Conservation (phyloP, 495 filamentous ascomycete species). For the Neurospora sp. region DNA sequence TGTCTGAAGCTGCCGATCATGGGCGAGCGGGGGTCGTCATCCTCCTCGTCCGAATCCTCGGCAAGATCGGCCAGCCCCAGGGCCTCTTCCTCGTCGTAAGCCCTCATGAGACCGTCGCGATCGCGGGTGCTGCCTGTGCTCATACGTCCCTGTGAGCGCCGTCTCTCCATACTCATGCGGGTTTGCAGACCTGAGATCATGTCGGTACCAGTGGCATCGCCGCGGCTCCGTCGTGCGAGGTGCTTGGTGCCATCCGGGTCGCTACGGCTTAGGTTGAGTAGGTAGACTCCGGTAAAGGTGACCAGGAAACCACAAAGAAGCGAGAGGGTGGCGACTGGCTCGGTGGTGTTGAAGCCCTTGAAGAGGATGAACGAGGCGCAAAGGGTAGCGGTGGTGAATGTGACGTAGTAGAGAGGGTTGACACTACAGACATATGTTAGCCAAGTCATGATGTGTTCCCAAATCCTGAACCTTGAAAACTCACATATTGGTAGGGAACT, state of each 20-base stretch:
- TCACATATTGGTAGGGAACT: slow-evolving; percentile 94
- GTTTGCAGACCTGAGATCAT: slow-evolving; percentile 82
- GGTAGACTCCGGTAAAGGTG: slow-evolving; percentile 94
- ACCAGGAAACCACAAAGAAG: slow-evolving; percentile 88
- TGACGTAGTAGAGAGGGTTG: slow-evolving; percentile 97
- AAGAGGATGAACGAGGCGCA: slow-evolving; percentile 97
- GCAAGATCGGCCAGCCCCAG: slow-evolving; percentile 51
- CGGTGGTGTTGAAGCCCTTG: slow-evolving; percentile 91
- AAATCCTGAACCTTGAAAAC: neutral
- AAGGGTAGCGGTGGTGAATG: slow-evolving; percentile 94
- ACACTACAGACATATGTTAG: slow-evolving; percentile 54
- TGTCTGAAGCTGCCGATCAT: slow-evolving; percentile 21
- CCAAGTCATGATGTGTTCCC: slow-evolving; percentile 14
- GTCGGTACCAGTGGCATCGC: slow-evolving; percentile 80
- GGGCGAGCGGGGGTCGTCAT: slow-evolving; percentile 21
- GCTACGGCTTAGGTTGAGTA: slow-evolving; percentile 84
- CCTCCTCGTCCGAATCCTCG: slow-evolving; percentile 54
- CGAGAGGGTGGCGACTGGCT: slow-evolving; percentile 82
- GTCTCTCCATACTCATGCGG: slow-evolving; percentile 81
- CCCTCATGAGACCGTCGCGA: slow-evolving; percentile 70
- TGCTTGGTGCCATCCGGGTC: slow-evolving; percentile 72
- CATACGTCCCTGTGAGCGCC: slow-evolving; percentile 43
- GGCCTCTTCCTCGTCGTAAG: slow-evolving; percentile 69
- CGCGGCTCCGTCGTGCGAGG: slow-evolving; percentile 52
- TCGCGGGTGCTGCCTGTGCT: slow-evolving; percentile 57